Conservation (phyloP, 306 rosid genomes). For the Sicyos baderoa region DNA sequence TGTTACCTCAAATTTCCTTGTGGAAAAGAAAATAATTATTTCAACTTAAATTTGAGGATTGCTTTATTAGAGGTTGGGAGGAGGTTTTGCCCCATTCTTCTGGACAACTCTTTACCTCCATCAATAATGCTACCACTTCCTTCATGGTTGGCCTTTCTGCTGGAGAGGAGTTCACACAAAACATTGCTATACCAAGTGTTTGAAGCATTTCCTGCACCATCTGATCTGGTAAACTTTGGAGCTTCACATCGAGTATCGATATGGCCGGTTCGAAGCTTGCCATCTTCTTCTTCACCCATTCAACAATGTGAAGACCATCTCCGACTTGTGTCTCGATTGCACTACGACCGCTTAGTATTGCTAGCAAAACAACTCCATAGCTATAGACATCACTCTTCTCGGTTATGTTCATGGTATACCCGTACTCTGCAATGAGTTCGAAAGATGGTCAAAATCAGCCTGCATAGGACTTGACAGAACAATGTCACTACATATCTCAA, state of each 20-base stretch:
- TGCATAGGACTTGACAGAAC: too few species aligned
- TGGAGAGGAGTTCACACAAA: constrained; percentile 86
- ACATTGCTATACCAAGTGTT: constrained; percentile 96
- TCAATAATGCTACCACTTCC: constrained; percentile 84
- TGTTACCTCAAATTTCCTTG: neutral
- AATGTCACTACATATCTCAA: too few species aligned
- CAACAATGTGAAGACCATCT: constrained; percentile 89
- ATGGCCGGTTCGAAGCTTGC: constrained; percentile 90
- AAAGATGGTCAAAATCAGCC: neutral
- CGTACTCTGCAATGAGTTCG: constrained; percentile 57
- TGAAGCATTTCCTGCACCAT: constrained; percentile 98
- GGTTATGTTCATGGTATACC: constrained; percentile 96
- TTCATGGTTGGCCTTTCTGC: constrained; percentile 87
- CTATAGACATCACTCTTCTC: constrained; percentile 98
- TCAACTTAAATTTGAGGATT: constrained; percentile 59
- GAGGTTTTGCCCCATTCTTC: constrained; percentile 90
- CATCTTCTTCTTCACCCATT: constrained; percentile 98
- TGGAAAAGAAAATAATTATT: neutral
- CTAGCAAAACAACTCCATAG: constrained; percentile 85
- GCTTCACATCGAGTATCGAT: constrained; percentile 73
- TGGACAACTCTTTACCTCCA: constrained; percentile 84
- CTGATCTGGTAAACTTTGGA: constrained; percentile 86
- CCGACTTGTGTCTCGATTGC: constrained; percentile 70
- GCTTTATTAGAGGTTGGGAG: constrained; percentile 89
- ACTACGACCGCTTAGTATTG: constrained; percentile 79